Evolutionary conservation across 805 yeast genomes (phyloP).

Genomic region (Pichia sporocuriosa): DNA sequence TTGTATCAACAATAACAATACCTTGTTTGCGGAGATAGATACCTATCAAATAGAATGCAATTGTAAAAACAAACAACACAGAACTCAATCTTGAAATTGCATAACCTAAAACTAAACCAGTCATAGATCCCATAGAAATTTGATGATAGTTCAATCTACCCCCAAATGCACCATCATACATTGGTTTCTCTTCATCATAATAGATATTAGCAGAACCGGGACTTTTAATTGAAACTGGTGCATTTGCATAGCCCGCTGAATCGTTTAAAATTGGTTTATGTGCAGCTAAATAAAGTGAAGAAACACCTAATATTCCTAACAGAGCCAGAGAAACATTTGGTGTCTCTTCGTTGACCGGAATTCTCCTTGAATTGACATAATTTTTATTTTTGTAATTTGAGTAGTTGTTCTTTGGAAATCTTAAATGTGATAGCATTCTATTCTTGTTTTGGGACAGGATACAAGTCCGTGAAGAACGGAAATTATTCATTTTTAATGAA

Average conservation of each 20-base stretch:
- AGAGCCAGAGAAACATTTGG: conserved; percentile 13
- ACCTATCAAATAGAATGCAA: conserved; percentile 36
- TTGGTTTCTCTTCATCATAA: conserved; percentile 15
- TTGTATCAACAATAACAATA: conserved; percentile 35
- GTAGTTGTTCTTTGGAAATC: not conserved
- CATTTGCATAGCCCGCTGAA: conserved; percentile 9
- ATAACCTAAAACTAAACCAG: conserved; percentile 53
- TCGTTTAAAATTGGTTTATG: conserved; percentile 20
- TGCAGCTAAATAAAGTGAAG: conserved; percentile 15
- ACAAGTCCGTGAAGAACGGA: conserved; percentile 4
- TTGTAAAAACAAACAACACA: conserved; percentile 42
- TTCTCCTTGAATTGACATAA: not conserved
- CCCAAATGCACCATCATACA: conserved; percentile 33
- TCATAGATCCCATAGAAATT: conserved; percentile 54
- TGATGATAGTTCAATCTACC: conserved; percentile 53
- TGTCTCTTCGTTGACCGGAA: not conserved
- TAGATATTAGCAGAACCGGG: conserved; percentile 1
- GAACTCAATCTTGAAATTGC: conserved; percentile 55
- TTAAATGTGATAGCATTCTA: conserved; percentile 1
- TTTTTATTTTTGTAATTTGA: too few species aligned
- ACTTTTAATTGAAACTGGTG: conserved; percentile 4
- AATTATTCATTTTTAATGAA: not conserved
- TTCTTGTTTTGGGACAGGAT: conserved; percentile 8
- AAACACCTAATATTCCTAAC: conserved; percentile 19
- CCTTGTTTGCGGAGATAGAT: conserved; percentile 55